Conservation (phyloP, 352 stramenopile genomes). For the Pythium volutum region DNA sequence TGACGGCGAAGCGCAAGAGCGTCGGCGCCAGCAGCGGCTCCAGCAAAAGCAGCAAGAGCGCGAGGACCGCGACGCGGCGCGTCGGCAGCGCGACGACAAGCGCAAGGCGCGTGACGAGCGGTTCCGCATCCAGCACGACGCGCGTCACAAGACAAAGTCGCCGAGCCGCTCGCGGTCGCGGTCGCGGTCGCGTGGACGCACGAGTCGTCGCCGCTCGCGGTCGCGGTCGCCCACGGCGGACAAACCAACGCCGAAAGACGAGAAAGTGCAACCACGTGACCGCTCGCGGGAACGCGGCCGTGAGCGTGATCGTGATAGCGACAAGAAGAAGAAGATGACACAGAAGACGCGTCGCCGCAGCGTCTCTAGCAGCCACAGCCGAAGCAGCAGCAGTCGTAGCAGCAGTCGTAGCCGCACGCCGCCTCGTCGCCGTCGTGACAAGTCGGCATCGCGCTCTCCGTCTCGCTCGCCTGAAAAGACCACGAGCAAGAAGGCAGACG, state of each 20-base stretch:
- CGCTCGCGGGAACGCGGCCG: neutral
- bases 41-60: constrained; percentile 42
- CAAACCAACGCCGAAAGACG: constrained; percentile 1
- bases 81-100: constrained; percentile 33
- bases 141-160: neutral
- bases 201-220: neutral
- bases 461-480: neutral
- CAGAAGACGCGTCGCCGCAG: neutral
- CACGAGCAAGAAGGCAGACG: neutral
- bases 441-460: constrained; percentile 9
- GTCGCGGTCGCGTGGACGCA: neutral
- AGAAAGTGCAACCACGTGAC: neutral
- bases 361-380: neutral
- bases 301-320: neutral
- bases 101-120: constrained; percentile 34
- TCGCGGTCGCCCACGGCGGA: constrained; percentile 1
- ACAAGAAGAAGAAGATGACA: constrained; percentile 9
- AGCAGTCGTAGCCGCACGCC: constrained; percentile 4
- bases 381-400: neutral
- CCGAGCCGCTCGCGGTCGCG: neutral
- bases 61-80: constrained; percentile 45
- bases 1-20: constrained; percentile 70
- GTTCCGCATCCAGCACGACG: constrained; percentile 27
- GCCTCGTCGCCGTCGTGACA: neutral
- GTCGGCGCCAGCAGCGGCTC: constrained; percentile 46